phyloP scores from a whole-genome alignment of 768 basidiomycete species.

The Tubosaeta sp. region DNA sequence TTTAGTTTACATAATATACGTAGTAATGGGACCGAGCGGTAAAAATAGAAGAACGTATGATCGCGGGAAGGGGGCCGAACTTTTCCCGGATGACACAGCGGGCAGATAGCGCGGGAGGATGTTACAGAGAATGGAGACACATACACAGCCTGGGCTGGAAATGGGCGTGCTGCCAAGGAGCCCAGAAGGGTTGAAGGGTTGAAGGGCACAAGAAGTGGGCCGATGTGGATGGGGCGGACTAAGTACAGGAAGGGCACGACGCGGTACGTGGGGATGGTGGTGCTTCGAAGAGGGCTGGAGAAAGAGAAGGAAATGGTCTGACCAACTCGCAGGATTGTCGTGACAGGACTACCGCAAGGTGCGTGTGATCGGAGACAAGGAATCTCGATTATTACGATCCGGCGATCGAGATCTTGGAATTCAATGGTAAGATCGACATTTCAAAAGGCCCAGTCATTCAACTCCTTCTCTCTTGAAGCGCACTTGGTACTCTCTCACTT shows the following conservation, averaged over 20 bases:
- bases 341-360: slow-evolving; percentile 18
- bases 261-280: background rate
- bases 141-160: background rate
- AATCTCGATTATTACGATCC: slow-evolving; percentile 19
- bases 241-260: background rate
- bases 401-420: slow-evolving; percentile 23
- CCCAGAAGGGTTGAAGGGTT: too few species aligned
- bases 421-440: too few species aligned
- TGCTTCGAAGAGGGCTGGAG: too few species aligned
- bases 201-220: background rate
- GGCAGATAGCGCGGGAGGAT: slow-evolving; percentile 8
- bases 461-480: too few species aligned
- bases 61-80: slow-evolving; percentile 7
- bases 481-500: too few species aligned
- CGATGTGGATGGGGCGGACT: background rate
- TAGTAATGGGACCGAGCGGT: background rate
- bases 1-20: background rate
- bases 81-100: slow-evolving; percentile 2
- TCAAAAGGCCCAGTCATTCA: slow-evolving; percentile 6
- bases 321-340: background rate
- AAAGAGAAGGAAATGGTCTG: background rate
- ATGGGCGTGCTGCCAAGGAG: background rate
- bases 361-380: slow-evolving; percentile 18
- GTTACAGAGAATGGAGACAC: too few species aligned
- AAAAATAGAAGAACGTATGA: slow-evolving; percentile 1